Evolutionary conservation across 768 basidiomycete genomes (phyloP).

Genomic region (Cyclocybe cylindracea): DNA sequence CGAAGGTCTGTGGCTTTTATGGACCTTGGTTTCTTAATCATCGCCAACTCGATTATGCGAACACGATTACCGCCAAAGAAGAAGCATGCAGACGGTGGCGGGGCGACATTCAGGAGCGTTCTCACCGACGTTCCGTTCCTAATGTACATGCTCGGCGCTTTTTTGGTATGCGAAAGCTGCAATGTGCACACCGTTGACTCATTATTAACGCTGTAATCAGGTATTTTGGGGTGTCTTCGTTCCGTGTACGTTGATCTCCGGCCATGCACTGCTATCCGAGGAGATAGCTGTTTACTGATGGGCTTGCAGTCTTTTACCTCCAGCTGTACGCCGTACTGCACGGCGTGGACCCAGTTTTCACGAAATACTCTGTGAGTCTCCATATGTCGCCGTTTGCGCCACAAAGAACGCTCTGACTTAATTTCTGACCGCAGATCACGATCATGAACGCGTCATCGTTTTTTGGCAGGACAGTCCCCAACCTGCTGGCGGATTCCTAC

Average conservation of each 20-base stretch:
- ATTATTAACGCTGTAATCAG: constrained; percentile 17
- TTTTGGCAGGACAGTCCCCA: constrained; percentile 62
- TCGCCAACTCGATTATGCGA: constrained; percentile 44
- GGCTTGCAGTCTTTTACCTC: constrained; percentile 47
- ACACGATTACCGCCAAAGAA: constrained; percentile 37
- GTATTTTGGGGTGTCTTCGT: constrained; percentile 52
- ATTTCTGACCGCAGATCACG: constrained; percentile 37
- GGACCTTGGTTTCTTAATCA: constrained; percentile 42
- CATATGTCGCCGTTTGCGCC: not conserved
- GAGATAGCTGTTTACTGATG: not conserved
- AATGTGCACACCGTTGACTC: not conserved
- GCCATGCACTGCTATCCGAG: not conserved
- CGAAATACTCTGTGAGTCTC: constrained; percentile 42
- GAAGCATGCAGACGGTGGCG: constrained; percentile 16
- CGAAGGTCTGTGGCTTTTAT: constrained; percentile 45
- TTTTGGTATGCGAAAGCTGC: constrained; percentile 25
- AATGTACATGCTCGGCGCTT: constrained; percentile 41
- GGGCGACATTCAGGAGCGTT: constrained; percentile 32
- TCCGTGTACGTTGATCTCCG: constrained; percentile 38
- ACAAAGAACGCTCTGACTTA: not conserved
- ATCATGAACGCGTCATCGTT: constrained; percentile 55
- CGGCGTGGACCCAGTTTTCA: constrained; percentile 36
- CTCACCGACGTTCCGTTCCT: constrained; percentile 43
- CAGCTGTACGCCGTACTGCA: constrained; percentile 47
- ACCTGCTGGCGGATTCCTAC: constrained; percentile 48